Base-by-base conservation (phyloP, 495 filamentous ascomycete species). In the Hyaloscypha variabilis region DNA sequence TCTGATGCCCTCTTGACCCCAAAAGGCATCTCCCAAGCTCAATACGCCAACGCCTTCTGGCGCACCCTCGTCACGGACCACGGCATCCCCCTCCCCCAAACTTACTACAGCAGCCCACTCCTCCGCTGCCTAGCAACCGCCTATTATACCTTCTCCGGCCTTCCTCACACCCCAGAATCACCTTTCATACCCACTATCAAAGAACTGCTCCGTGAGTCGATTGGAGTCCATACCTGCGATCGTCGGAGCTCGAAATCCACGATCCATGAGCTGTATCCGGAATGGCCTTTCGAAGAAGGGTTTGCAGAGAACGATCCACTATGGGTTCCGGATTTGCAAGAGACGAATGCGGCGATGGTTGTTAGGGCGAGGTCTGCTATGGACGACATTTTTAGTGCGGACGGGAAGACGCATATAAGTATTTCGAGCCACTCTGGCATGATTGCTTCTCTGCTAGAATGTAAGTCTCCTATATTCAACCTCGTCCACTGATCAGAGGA, bases 171-270 rank as follows among this genome's bases (percentile, higher is more conserved):
- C 0, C 54, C 64, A 14, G 65, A 68, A 21, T 70, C 71, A 21
- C 73, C 85, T 6, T 91, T 90, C 75, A 76, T 75, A 0, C 90
- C 90, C 0, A 77, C 79, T 2, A 78, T 95, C 70, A 91, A 89
- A 71, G 90, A 94, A 71, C 74, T 85, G 24, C 77, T 94, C 64
- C 84, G 92, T 52, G 92, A 96, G 69, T 79, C 82, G 1, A 85
- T 93, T 62, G 85, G 86, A 52, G 79, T 88, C 53, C 92, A 95
- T 72, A 94, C 92, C 8, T 96, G 92, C 74, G 91, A 96, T 73
- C 84, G 87, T 17, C 83, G 92, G 1, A 80, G 81, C 58, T 80
- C 67, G 28, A 83, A 82, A 58, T 76, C 77, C 3, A 83, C 80
- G 62, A 92, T 96, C 67, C 70, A 75, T 6, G 52, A 71, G 14